These are phyloP conservation scores for Globisporangium sylvaticum DNA, from an alignment of 352 stramenopile species.

Conservation along the genomic window DNA sequence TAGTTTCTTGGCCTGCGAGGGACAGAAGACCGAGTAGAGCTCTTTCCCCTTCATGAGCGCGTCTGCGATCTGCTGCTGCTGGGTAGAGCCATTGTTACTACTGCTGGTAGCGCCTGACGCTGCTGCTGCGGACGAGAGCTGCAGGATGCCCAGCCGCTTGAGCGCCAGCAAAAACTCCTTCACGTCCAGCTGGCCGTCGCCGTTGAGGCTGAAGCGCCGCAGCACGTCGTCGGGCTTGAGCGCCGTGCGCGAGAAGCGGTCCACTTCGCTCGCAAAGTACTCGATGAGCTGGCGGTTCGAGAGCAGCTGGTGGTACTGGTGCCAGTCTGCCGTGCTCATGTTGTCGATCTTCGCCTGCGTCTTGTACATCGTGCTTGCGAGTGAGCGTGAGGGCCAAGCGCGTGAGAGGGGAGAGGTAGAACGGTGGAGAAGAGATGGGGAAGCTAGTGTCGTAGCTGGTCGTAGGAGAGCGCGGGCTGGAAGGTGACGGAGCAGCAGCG, in stretches of 20 bases:
- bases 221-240: constrained; percentile 72
- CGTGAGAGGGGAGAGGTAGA: neutral
- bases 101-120: neutral
- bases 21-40: constrained; percentile 70
- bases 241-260: constrained; percentile 50
- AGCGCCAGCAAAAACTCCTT: constrained; percentile 71
- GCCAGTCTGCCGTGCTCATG: constrained; percentile 75
- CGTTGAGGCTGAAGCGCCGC: constrained; percentile 71
- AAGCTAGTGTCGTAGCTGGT: no score
- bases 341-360: constrained; percentile 70
- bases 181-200: constrained; percentile 66
- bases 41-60: constrained; percentile 30
- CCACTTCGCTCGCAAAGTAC: constrained; percentile 58
- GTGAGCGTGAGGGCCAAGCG: neutral
- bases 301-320: constrained; percentile 65
- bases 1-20: constrained; percentile 58
- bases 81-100: neutral
- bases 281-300: constrained; percentile 48
- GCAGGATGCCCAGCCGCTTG: constrained; percentile 64
- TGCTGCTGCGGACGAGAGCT: neutral
- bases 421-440: no score
- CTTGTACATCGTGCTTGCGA: constrained; percentile 44
- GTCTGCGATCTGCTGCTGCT: neutral
- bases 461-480: no score
- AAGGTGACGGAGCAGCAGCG: no score